Evolutionary conservation across 306 rosid genomes (phyloP), one percentile per base, ranked within the genome.

Genomic region (Gastrolobium bilobum): DNA sequence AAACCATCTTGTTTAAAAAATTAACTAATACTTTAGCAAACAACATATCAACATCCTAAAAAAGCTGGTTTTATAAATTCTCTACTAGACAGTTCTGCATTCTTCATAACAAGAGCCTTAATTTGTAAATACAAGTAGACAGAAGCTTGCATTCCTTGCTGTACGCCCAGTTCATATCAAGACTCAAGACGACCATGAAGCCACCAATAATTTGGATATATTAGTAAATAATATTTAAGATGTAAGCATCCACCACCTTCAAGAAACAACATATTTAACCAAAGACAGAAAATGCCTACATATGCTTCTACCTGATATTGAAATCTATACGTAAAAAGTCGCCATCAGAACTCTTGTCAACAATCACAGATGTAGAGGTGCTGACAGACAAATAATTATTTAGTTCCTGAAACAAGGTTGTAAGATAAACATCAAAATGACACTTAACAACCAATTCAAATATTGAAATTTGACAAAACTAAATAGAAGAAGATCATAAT

Each of bases 291-390:
- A 70, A 71, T 7, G 70, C 52, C 57, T 7, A 75, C 26, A 48
- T 67, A 63, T 65, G 47, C 60, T 61, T 81, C 65, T 87, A 93
- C 99, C 99, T 95, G 85, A 95, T 72, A 85, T 92, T 89, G 87
- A 95, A 95, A 78, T 88, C 94, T 31, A 95, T 88, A 26, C 96
- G 98, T 69, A 92, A 84, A 82, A 82, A 92, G 34, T 95, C 98
- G 14, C 95, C 94, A 79, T 95, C 99, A 61, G 91, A 76, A 87
- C 99, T 95, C 85, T 83, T 74, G 87, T 95, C 99, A 73, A 92
- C 97, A 83, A 95, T 86, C 71, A 95, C 93, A 82, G 99, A 71
- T 30, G 98, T 91, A 70, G 99, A 88, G 79, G 98, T 95, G 85
- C 88, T 89, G 79, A 90, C 79, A 53, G 94, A 30, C 88, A 95